Evolutionary conservation across 441 rosid species (phyloP).

Genomic region (Codiaeum variegatum): DNA sequence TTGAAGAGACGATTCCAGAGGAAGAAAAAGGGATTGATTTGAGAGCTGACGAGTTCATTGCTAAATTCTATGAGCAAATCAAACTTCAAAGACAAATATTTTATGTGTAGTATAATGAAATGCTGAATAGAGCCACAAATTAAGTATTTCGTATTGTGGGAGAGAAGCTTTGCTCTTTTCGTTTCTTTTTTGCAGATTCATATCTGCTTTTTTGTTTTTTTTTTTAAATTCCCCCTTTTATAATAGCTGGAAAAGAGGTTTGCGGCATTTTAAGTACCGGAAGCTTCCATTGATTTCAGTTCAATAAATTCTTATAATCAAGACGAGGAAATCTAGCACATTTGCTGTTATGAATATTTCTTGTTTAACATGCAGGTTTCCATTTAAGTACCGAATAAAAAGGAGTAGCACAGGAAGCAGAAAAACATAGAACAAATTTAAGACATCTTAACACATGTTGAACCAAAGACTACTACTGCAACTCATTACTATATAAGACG

Average conservation of each 20-base stretch:
- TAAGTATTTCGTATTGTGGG: neutral
- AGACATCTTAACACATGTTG: too few relatives aligned
- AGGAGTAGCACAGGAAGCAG: too few relatives aligned
- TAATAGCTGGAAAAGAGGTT: constrained; percentile 1
- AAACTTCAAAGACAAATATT: constrained; percentile 79
- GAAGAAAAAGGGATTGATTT: constrained; percentile 69
- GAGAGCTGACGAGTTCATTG: constrained; percentile 84
- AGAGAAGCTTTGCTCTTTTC: neutral
- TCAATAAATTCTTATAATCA: neutral
- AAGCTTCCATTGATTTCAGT: constrained; percentile 18
- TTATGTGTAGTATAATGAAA: constrained; percentile 44
- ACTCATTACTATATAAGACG: too few relatives aligned
- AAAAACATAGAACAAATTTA: too few relatives aligned
- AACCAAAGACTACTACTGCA: too few relatives aligned
- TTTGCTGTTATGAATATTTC: too few relatives aligned
- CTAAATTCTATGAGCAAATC: constrained; percentile 61
- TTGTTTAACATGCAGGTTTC: too few relatives aligned
- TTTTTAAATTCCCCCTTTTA: neutral
- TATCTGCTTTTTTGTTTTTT: neutral
- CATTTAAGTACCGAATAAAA: too few relatives aligned
- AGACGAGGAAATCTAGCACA: too few relatives aligned
- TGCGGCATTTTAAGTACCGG: constrained; percentile 25
- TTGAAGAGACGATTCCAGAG: constrained; percentile 16
- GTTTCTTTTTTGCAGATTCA: neutral
- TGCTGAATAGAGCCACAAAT: constrained; percentile 11